A percentile compares a stretch with the other conserved stretches of the same genome.
These are phyloP conservation scores for Boletus sp. DNA, from an alignment of 768 basidiomycete species.

Conservation along the genomic window DNA sequence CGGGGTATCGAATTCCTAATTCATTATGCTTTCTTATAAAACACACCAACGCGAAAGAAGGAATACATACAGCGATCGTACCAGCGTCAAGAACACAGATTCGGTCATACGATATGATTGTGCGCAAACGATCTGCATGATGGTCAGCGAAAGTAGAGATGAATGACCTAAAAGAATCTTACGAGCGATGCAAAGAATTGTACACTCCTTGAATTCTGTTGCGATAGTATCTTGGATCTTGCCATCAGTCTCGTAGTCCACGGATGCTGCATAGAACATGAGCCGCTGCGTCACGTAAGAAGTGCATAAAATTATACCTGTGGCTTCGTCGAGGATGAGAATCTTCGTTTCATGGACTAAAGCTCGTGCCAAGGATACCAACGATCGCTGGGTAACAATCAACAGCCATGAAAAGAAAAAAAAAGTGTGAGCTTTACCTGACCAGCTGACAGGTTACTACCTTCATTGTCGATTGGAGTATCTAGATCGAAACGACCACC, in stretches of 20 bases:
- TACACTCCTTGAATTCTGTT: slow-evolving; percentile 77
- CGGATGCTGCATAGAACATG: slow-evolving; percentile 53
- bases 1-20: no score
- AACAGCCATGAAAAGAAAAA: neutral
- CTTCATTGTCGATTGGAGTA: slow-evolving; percentile 82
- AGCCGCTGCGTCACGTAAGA: neutral
- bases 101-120: no score
- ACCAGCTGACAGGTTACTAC: slow-evolving; percentile 78
- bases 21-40: no score
- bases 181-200: no score
- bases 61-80: no score
- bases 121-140: no score
- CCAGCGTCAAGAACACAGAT: no score
- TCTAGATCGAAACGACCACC: slow-evolving; percentile 75
- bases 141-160: no score
- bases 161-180: no score
- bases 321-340: slow-evolving; percentile 89
- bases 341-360: slow-evolving; percentile 83
- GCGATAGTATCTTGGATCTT: slow-evolving; percentile 92
- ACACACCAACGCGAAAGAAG: no score
- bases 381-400: slow-evolving; percentile 61
- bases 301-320: slow-evolving; percentile 43
- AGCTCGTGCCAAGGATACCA: slow-evolving; percentile 87
- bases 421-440: slow-evolving; percentile 10
- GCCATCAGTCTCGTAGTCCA: slow-evolving; percentile 86